Base-by-base conservation (phyloP, 768 basidiomycete genomes). In the Collybia sordida region DNA sequence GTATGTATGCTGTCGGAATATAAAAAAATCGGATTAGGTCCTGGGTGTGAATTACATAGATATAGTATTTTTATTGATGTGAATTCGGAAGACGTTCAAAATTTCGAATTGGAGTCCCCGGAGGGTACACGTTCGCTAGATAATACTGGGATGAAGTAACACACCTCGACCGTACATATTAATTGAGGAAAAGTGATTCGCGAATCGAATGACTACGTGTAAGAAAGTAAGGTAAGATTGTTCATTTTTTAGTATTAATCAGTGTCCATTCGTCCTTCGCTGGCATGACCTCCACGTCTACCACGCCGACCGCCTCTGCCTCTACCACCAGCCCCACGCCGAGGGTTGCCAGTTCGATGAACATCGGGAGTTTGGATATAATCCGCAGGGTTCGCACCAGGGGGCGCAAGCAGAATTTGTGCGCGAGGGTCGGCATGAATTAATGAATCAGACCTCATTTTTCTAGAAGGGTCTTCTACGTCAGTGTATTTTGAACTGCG, bases 381-480 rank as follows among this genome's bases (percentile, higher is more conserved):
- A 3, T 78, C 77, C 25, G 77, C 73, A 0, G 79, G 73, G 51
- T 88, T 72, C 4, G 80, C 64, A 6, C 86, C 86, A 11, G 86
- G 87, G 0, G 88, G 88, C 23, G 83, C 82, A 23, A 87, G 64
- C 18, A 90, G 71, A 0, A 91, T 78, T 11, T 79, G 74, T 3
- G 88, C 87, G 22, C 88, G 81, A n/a, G 85, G 79, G 51, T 79
- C 79, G 18, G 70, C 69, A 24, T 73, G 72, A 25, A 90, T 64
- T 42, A 93, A 75, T 1, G 81, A 81, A 62, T 94, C 91, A 2
- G 91, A 93, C 46, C 91, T 88, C 75, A 94, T 75, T 80, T 92
- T 93, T 52, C 91, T 93, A 58, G 4, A 27, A 25, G 51, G 49
- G n/a, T 2, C 4, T n/a, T 15, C 52, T 3, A 42, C 14, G 18